Evolutionary conservation across 2,329 filamentous ascomycete genomes (phyloP).

Genomic region (Apiospora sp.): DNA sequence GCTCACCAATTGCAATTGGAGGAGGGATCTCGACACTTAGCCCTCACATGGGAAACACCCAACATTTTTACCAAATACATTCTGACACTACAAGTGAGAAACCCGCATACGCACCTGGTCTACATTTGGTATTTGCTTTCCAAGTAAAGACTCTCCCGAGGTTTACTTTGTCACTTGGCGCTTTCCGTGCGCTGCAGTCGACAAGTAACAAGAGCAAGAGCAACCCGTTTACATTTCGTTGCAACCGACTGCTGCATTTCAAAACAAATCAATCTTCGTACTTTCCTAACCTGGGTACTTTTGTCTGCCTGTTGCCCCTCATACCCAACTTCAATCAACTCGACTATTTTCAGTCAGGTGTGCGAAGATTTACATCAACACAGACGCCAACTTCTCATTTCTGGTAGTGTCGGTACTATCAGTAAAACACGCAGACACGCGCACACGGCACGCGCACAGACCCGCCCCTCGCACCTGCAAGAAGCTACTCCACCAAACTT

Average conservation of each 20-base stretch:
- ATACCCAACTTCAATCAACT: not conserved
- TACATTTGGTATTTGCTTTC: not conserved
- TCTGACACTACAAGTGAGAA: too few species aligned
- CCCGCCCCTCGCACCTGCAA: not conserved
- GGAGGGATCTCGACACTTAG: not conserved
- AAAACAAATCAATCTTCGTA: not conserved
- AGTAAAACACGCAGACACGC: not conserved
- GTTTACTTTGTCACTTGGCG: not conserved
- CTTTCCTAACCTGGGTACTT: not conserved
- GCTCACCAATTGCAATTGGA: not conserved
- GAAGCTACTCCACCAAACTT: constrained; percentile 12
- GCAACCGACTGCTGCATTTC: not conserved
- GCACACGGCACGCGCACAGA: not conserved
- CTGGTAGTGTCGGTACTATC: not conserved
- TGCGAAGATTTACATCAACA: not conserved
- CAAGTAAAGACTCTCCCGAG: not conserved
- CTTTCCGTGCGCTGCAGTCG: not conserved
- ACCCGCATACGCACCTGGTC: not conserved
- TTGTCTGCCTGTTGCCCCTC: not conserved
- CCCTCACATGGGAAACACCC: too few species aligned
- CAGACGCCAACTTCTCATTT: not conserved
- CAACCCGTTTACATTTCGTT: not conserved
- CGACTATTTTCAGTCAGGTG: too few species aligned
- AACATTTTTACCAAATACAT: too few species aligned
- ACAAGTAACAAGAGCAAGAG: not conserved